These are phyloP conservation scores for Bryoerythrophyllum caledonicum DNA, from an alignment of 225 moss, liverwort and hornwort species.

Conservation along the genomic window DNA sequence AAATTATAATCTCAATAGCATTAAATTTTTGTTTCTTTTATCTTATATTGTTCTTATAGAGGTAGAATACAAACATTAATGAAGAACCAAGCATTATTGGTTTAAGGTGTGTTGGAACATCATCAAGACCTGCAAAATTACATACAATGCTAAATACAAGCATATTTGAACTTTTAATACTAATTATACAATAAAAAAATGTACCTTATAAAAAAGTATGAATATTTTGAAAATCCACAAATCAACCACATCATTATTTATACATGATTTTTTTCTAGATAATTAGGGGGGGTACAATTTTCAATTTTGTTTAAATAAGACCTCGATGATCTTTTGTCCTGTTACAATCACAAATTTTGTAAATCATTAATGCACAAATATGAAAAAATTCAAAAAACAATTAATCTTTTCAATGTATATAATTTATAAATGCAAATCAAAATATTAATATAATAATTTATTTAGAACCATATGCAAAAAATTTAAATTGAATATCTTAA, in stretches of 20 bases:
- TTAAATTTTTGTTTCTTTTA: too few relatives aligned
- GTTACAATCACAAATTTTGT: background rate
- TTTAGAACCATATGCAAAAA: background rate
- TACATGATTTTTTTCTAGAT: too few relatives aligned
- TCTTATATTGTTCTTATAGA: background rate
- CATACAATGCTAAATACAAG: background rate
- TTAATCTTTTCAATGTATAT: too few relatives aligned
- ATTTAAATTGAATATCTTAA: too few relatives aligned
- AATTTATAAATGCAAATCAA: too few relatives aligned
- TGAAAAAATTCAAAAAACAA: too few relatives aligned
- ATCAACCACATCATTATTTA: too few relatives aligned
- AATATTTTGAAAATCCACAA: background rate
- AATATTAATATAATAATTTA: background rate
- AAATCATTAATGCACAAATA: background rate
- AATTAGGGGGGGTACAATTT: background rate
- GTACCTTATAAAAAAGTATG: background rate
- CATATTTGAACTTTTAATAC: background rate
- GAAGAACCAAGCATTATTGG: conserved; percentile 63
- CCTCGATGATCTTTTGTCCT: conserved; percentile 58
- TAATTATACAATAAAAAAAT: too few relatives aligned
- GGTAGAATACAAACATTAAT: conserved; percentile 36
- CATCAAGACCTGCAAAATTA: conserved; percentile 46
- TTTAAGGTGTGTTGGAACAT: conserved; percentile 56
- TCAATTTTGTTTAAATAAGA: conserved; percentile 33
- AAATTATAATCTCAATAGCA: too few relatives aligned